Conservation (phyloP, 225 moss, liverwort and hornwort species). For the Pseudoscleropodium purum region DNA sequence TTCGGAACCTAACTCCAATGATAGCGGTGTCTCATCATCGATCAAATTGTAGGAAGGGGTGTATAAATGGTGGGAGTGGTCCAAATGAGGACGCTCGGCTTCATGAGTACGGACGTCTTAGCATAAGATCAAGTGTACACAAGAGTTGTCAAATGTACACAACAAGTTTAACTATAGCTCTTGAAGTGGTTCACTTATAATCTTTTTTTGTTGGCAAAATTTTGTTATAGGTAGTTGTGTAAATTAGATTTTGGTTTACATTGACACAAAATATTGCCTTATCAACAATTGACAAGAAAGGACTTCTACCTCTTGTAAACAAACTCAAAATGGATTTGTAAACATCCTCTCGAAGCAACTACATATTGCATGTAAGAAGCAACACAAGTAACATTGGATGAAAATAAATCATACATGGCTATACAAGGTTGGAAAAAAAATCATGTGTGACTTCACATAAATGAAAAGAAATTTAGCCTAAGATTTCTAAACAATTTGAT, state of each 20-base stretch:
- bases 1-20: not conserved
- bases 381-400: not conserved
- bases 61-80: not conserved
- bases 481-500: rapidly evolving
- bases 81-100: not conserved
- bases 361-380: not conserved
- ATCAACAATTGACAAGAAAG: rapidly evolving
- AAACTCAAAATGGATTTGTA: not conserved
- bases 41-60: not conserved
- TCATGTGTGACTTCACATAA: not conserved
- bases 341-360: not conserved
- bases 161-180: not conserved
- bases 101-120: not conserved
- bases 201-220: rapidly evolving
- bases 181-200: not conserved
- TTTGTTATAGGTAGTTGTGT: not conserved
- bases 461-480: not conserved
- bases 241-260: not conserved
- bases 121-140: not conserved
- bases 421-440: no score
- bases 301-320: rapidly evolving
- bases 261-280: not conserved
- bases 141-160: not conserved
- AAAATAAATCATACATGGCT: not conserved
- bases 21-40: not conserved